Conservation (phyloP, 1,284 basidiomycete species). For the Cystobasidiaceae sp. region DNA sequence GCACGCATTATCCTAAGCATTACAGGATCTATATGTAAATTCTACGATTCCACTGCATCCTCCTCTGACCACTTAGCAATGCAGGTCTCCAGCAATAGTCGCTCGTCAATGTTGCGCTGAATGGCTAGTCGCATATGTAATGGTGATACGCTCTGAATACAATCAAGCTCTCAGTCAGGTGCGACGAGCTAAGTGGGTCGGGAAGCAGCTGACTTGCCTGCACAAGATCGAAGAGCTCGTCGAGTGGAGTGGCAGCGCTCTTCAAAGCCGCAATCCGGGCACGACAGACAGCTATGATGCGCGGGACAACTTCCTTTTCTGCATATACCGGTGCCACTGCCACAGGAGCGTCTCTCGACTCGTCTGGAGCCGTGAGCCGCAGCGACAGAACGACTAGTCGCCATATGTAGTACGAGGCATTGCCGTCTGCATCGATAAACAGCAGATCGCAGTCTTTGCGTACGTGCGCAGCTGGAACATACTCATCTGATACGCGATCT, state of each 20-base stretch:
- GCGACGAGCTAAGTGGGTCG: no score
- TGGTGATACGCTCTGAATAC: not conserved
- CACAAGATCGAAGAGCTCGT: not conserved
- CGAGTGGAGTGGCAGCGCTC: not conserved
- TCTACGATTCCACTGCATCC: not conserved
- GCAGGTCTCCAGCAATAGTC: not conserved
- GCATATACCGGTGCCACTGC: not conserved
- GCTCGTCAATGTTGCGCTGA: conserved; percentile 5
- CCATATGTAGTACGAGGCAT: conserved; percentile 25
- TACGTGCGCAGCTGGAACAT: not conserved
- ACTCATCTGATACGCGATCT: not conserved
- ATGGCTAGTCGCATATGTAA: not conserved
- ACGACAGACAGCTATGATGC: no score
- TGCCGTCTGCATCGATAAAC: conserved; percentile 38
- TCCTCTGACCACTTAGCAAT: not conserved
- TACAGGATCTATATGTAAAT: no score
- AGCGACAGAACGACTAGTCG: conserved; percentile 2
- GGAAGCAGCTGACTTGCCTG: not conserved
- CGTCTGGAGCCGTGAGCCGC: not conserved
- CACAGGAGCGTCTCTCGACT: not conserved
- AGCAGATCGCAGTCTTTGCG: not conserved
- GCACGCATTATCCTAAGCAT: no score
- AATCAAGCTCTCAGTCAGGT: not conserved
- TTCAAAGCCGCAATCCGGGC: no score
- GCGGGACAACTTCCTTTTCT: no score